Conservation (phyloP, 306 rosid genomes). For the Calophaca sinica region DNA sequence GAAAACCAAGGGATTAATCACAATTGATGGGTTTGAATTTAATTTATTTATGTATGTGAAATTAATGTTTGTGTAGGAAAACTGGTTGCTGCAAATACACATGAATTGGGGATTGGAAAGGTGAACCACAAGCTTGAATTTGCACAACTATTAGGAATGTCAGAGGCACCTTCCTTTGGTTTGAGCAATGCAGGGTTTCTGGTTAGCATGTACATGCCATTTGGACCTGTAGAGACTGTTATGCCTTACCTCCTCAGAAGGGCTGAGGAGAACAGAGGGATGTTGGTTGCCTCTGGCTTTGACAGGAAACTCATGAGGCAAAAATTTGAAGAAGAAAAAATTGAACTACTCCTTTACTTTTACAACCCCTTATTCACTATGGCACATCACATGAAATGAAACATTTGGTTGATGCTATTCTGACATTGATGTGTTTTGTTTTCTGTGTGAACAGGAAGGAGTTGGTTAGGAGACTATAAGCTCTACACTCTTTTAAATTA, state of each 20-base stretch:
- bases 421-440: background rate
- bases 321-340: background rate
- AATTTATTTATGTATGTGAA: background rate
- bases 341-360: background rate
- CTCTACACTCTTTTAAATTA: conserved; percentile 40
- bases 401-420: conserved; percentile 27
- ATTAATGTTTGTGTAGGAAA: conserved; percentile 53
- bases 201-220: conserved; percentile 96
- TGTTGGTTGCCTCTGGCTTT: conserved; percentile 71
- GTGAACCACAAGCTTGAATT: too few species aligned
- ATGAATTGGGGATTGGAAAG: conserved; percentile 59
- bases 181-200: conserved; percentile 62
- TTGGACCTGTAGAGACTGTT: conserved; percentile 76
- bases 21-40: too few species aligned
- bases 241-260: conserved; percentile 88
- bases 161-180: too few species aligned
- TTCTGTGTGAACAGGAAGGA: conserved; percentile 57
- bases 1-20: background rate
- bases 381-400: background rate
- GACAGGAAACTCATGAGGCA: conserved; percentile 81
- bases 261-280: conserved; percentile 92
- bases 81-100: conserved; percentile 76
- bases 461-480: conserved; percentile 64
- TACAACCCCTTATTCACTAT: too few species aligned
- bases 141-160: too few species aligned